Evolutionary conservation across 106 monocot genomes (phyloP).

Genomic region (Allium sativum): DNA sequence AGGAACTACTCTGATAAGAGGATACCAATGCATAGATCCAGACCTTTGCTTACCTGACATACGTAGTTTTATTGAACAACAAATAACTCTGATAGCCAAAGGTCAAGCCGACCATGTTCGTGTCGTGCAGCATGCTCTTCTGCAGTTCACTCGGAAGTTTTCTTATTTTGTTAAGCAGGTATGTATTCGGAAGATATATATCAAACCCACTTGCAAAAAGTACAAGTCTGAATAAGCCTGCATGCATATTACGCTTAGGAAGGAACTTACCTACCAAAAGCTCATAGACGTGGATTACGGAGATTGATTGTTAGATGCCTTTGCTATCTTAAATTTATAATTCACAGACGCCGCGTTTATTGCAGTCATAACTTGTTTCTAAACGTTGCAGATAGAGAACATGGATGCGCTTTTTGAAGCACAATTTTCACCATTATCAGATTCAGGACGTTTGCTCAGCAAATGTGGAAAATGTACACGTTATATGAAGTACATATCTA

Average conservation of each 20-base stretch:
- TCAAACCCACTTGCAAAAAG: background rate
- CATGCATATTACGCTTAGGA: too few relatives aligned
- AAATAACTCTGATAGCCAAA: constrained; percentile 90
- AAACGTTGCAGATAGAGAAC: constrained; percentile 62
- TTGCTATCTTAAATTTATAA: constrained; percentile 2
- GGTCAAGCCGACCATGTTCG: constrained; percentile 68
- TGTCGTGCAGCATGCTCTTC: constrained; percentile 78
- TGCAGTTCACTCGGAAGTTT: constrained; percentile 74
- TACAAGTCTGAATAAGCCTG: too few relatives aligned
- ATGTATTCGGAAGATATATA: background rate
- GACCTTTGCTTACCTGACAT: constrained; percentile 97
- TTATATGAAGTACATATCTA: constrained; percentile 92
- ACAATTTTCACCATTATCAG: constrained; percentile 88
- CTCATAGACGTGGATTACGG: background rate
- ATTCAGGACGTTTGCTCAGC: constrained; percentile 80
- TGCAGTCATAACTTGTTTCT: too few relatives aligned
- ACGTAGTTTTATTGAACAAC: constrained; percentile 94
- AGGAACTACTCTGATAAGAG: constrained; percentile 89
- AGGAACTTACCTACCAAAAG: too few relatives aligned
- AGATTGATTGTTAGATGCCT: background rate
- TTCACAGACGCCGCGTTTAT: background rate
- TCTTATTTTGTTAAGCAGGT: constrained; percentile 88
- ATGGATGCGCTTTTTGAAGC: constrained; percentile 93
- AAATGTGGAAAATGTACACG: constrained; percentile 93
- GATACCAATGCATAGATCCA: constrained; percentile 90